Conservation (phyloP, 1,284 basidiomycete species). For the Ceratobasidium sp. region DNA sequence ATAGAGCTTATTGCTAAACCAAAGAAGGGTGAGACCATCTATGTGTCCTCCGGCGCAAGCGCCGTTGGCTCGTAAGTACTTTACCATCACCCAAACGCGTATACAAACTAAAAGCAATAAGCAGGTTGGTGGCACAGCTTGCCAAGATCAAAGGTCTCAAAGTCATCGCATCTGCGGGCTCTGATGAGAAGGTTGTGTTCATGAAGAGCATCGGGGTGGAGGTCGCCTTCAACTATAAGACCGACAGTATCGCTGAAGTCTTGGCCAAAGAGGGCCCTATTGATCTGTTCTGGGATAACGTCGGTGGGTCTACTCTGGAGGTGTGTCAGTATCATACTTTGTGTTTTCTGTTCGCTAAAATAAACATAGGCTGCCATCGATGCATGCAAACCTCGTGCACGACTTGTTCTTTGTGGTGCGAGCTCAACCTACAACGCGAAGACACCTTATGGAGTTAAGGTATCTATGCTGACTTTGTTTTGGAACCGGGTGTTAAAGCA, state of each 20-base stretch:
- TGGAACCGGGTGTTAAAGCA: too few relatives aligned
- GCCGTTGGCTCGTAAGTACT: conserved; percentile 59
- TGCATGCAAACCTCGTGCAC: conserved; percentile 46
- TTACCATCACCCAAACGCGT: background rate
- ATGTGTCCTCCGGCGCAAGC: conserved; percentile 66
- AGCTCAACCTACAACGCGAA: conserved; percentile 47
- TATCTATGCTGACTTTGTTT: background rate
- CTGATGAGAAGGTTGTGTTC: conserved; percentile 57
- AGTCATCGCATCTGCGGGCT: conserved; percentile 57
- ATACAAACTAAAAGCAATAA: background rate
- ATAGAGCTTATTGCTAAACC: conserved; percentile 57
- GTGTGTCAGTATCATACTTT: background rate
- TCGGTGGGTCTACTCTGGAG: conserved; percentile 41
- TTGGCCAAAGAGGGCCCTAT: conserved; percentile 57
- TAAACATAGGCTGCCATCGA: conserved; percentile 44
- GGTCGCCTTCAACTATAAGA: conserved; percentile 57
- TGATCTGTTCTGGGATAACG: conserved; percentile 47
- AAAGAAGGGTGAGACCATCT: conserved; percentile 65
- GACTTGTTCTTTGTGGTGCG: conserved; percentile 47
- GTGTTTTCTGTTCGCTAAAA: background rate
- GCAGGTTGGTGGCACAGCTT: conserved; percentile 54
- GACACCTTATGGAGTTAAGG: conserved; percentile 46
- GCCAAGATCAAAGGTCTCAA: conserved; percentile 56
- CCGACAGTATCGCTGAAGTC: conserved; percentile 52
- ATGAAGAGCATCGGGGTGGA: conserved; percentile 56